Percentiles rank a stretch among this genome's conserved stretches.
Conservation (phyloP, 164 flowering plant genomes). For the Nelumbo lutea region DNA sequence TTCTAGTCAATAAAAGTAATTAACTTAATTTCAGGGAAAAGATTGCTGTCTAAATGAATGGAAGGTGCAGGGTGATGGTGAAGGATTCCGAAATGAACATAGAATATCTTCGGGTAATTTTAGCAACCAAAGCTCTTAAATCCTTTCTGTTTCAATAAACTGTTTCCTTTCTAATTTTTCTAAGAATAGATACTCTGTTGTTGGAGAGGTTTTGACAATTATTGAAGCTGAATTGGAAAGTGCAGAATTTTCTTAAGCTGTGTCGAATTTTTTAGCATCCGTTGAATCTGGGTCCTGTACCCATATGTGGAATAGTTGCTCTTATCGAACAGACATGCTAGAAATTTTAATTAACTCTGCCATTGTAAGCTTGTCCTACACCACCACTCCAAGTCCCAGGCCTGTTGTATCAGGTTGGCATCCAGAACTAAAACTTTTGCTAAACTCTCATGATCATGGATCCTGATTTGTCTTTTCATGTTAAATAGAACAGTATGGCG, state of each 20-base stretch:
- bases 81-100: slow-evolving; percentile 42
- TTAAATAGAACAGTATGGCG: too few species aligned
- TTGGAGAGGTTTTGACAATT: neutral
- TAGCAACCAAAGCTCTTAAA: neutral
- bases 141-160: neutral
- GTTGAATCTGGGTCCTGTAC: too few species aligned
- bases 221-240: neutral
- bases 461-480: too few species aligned
- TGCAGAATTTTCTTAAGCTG: neutral
- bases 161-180: neutral
- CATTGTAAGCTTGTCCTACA: too few species aligned
- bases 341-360: too few species aligned
- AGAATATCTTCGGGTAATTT: slow-evolving; percentile 54
- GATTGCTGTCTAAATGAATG: slow-evolving; percentile 20
- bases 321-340: too few species aligned
- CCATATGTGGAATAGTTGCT: too few species aligned
- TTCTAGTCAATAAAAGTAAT: slow-evolving; percentile 7
- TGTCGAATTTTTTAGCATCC: too few species aligned
- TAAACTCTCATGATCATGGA: too few species aligned
- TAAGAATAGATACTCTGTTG: neutral
- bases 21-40: slow-evolving; percentile 29
- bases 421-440: too few species aligned
- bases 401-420: too few species aligned
- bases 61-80: slow-evolving; percentile 49
- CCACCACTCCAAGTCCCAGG: too few species aligned